Evolutionary conservation across 108 stramenopile species (phyloP).

Genomic region (Fragilaria crotonensis): DNA sequence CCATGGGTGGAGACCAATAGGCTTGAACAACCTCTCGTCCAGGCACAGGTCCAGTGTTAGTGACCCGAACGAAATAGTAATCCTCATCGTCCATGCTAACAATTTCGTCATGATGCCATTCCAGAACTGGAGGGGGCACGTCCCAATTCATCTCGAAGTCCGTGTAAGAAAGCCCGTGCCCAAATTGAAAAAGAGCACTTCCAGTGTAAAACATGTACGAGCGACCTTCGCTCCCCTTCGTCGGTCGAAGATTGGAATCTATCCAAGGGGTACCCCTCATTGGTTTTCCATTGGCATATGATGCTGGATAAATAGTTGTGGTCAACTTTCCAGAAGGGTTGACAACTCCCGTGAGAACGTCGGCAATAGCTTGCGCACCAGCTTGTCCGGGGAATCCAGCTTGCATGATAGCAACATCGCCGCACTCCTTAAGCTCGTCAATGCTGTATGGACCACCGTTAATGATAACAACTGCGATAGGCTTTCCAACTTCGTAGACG

Average conservation of each 20-base stretch:
- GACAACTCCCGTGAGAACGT: conserved; percentile 30
- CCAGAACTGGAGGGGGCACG: background rate
- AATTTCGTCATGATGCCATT: background rate
- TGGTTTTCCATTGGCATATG: conserved; percentile 18
- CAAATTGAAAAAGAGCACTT: conserved; percentile 36
- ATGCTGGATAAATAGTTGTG: conserved; percentile 34
- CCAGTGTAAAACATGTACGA: conserved; percentile 43
- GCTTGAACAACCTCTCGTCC: background rate
- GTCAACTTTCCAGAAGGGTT: conserved; percentile 47
- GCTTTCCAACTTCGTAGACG: background rate
- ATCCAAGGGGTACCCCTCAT: conserved; percentile 19
- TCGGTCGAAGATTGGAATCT: conserved; percentile 32
- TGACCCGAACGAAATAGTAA: background rate
- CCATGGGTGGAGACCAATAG: background rate
- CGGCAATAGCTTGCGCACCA: conserved; percentile 26
- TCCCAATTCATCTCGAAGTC: background rate
- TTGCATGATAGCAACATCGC: conserved; percentile 16
- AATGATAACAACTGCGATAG: background rate
- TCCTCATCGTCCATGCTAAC: background rate
- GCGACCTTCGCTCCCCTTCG: conserved; percentile 20
- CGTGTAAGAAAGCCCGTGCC: conserved; percentile 44
- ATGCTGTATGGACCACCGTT: background rate
- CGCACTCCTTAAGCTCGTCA: background rate
- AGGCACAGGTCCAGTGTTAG: background rate
- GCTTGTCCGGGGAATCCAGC: conserved; percentile 20